Evolutionary conservation across 1,284 basidiomycete genomes (phyloP), one percentile per base, ranked within the genome.

Genomic region (Malassezia globosa): DNA sequence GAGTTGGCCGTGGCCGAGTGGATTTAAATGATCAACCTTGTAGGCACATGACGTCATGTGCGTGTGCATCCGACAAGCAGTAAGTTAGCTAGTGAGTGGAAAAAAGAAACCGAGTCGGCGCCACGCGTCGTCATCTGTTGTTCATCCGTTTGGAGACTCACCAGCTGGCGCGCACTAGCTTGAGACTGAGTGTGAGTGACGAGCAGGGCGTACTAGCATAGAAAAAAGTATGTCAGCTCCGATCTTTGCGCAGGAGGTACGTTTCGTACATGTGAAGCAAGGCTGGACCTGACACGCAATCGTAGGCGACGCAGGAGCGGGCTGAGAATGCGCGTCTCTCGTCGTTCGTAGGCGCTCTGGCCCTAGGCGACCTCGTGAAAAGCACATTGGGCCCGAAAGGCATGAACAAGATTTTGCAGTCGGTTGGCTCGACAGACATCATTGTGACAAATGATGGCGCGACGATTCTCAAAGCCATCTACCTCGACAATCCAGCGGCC

Each of bases 381-480:
- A 92, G 88, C 4, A 97, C 94, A 14, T 80, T 97, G 6, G 92
- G 92, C 11, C 94, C 92, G 33, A 99, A 97, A 75, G 88, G 65
- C 38, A 88, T 89, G 86, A 87, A 87, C 78, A 89, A 89, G 75
- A 89, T 90, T 57, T 79, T 90, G 36, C 88, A 96, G 76, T 95
- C 89, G 2, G 82, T 76, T 6, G 87, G 89, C 3, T 82, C 84
- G 0, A 89, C 88, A 26, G 86, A 90, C 35, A 87, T 99, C 62
- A 92, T 83, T 52, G 90, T 99, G 48, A 97, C 94, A 14, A 99
- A 97, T 74, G 94, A 97, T 73, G 94, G 94, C 14, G 94, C 94
- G 2, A 97, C 94, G 37, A 97, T 97, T 66, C 80, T 99, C 58
- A 95, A 94, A 73, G 83, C 87, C 46, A 96, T 99, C 65, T 85